These are phyloP conservation scores for Backusella westeae DNA, from an alignment of 192 early-diverging fungal species.

Conservation along the genomic window DNA sequence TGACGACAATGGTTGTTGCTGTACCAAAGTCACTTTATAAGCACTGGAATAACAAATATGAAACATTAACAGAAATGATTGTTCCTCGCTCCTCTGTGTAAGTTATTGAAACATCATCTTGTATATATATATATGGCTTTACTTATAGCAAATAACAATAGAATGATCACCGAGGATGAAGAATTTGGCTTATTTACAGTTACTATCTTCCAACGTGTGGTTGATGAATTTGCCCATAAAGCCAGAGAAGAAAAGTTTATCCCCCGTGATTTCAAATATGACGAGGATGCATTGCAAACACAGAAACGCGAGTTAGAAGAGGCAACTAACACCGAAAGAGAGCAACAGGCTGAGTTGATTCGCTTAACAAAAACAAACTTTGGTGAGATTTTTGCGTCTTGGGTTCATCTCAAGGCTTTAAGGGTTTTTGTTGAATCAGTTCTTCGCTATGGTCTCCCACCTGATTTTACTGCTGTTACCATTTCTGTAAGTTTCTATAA, in stretches of 20 bases:
- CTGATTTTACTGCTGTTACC: slow-evolving; percentile 81
- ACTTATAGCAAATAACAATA: not conserved
- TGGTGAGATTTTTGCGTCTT: slow-evolving; percentile 88
- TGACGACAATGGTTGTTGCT: slow-evolving; percentile 90
- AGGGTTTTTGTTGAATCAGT: slow-evolving; percentile 97
- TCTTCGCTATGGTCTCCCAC: slow-evolving; percentile 95
- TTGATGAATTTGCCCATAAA: slow-evolving; percentile 90
- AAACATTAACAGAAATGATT: slow-evolving; percentile 90
- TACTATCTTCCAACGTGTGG: slow-evolving; percentile 84
- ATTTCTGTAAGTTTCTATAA: slow-evolving; percentile 53
- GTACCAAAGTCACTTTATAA: slow-evolving; percentile 75
- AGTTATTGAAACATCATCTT: slow-evolving; percentile 10
- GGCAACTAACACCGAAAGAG: slow-evolving; percentile 50
- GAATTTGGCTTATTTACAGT: slow-evolving; percentile 92
- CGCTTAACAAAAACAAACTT: slow-evolving; percentile 93
- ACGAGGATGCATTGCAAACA: slow-evolving; percentile 72
- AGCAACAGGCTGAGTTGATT: slow-evolving; percentile 68
- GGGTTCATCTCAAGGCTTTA: slow-evolving; percentile 93
- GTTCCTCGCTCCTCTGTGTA: slow-evolving; percentile 93
- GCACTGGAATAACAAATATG: slow-evolving; percentile 88
- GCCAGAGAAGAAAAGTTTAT: slow-evolving; percentile 89
- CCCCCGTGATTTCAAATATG: slow-evolving; percentile 95
- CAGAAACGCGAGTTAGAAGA: slow-evolving; percentile 78
- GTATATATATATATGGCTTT: not conserved
- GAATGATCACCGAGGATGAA: slow-evolving; percentile 84